These are phyloP conservation scores for Cicer chorassanicum DNA, from an alignment of 306 rosid species.

Conservation along the genomic window DNA sequence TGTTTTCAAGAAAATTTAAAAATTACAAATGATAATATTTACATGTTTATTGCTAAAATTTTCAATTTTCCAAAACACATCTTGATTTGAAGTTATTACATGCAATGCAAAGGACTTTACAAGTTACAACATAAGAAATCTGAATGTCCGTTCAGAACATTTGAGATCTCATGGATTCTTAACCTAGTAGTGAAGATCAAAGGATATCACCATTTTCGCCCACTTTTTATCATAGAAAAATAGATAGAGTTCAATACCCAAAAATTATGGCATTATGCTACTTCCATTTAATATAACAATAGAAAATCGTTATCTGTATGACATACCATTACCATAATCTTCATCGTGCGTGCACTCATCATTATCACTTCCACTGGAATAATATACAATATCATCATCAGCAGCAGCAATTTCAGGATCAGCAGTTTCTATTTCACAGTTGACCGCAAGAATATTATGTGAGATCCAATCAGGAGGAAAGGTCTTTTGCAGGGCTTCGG, in stretches of 20 bases:
- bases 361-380: conserved; percentile 29
- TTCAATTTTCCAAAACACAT: neutral
- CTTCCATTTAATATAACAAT: conserved; percentile 26
- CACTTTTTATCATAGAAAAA: neutral
- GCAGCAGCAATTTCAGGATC: conserved; percentile 51
- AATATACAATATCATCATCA: conserved; percentile 43
- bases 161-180: neutral
- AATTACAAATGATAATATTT: neutral
- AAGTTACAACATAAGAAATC: conserved; percentile 6
- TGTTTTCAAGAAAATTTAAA: neutral
- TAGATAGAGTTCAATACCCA: neutral
- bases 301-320: conserved; percentile 38
- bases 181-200: neutral
- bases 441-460: conserved; percentile 48
- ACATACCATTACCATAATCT: conserved; percentile 36
- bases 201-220: neutral
- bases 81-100: neutral
- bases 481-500: conserved; percentile 86
- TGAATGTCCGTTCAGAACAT: conserved; percentile 5
- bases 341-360: conserved; percentile 17
- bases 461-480: conserved; percentile 96
- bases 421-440: conserved; percentile 47
- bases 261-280: conserved; percentile 18
- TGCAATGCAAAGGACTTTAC: neutral
- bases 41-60: neutral